A percentile compares a stretch with the other conserved stretches of the same genome.
phyloP scores from a whole-genome alignment of 2,329 filamentous ascomycete species.

The Fusarium foetens region DNA sequence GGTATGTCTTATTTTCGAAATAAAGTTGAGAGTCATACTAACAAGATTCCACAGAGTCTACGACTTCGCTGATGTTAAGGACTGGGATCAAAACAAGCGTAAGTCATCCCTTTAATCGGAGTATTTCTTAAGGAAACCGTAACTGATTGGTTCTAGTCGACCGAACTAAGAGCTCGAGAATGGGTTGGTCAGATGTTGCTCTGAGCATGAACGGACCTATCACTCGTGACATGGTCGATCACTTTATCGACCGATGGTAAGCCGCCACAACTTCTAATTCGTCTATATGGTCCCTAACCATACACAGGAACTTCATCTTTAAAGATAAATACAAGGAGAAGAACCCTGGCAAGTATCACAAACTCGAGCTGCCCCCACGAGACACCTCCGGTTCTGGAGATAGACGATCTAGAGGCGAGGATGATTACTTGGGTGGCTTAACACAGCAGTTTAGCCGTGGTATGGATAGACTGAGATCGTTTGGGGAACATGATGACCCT shows the following conservation, averaged over 20 bases:
- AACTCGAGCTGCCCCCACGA: slow-evolving; percentile 26
- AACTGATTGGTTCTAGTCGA: slow-evolving; percentile 63
- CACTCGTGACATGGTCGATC: slow-evolving; percentile 76
- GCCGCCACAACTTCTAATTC: not conserved
- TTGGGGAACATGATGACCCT: slow-evolving; percentile 43
- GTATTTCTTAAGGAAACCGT: accelerated
- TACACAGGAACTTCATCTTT: slow-evolving; percentile 80
- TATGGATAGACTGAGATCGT: slow-evolving; percentile 53
- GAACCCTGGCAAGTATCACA: slow-evolving; percentile 61
- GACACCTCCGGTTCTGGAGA: slow-evolving; percentile 18
- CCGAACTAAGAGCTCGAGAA: slow-evolving; percentile 79
- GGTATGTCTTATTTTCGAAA: not conserved
- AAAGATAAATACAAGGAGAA: slow-evolving; percentile 77
- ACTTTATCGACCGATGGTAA: slow-evolving; percentile 85
- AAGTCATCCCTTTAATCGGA: not conserved
- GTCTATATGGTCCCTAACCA: not conserved
- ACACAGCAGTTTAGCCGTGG: slow-evolving; percentile 56
- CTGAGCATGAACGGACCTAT: slow-evolving; percentile 80
- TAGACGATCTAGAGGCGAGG: slow-evolving; percentile 31
- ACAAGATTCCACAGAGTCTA: slow-evolving; percentile 62
- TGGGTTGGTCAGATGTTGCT: slow-evolving; percentile 93
- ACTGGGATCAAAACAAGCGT: slow-evolving; percentile 87
- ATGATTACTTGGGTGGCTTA: slow-evolving; percentile 56
- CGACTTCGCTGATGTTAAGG: slow-evolving; percentile 80
- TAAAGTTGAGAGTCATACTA: not conserved